Conservation (phyloP, 1,139 yeast species). For the Yarrowia galli region DNA sequence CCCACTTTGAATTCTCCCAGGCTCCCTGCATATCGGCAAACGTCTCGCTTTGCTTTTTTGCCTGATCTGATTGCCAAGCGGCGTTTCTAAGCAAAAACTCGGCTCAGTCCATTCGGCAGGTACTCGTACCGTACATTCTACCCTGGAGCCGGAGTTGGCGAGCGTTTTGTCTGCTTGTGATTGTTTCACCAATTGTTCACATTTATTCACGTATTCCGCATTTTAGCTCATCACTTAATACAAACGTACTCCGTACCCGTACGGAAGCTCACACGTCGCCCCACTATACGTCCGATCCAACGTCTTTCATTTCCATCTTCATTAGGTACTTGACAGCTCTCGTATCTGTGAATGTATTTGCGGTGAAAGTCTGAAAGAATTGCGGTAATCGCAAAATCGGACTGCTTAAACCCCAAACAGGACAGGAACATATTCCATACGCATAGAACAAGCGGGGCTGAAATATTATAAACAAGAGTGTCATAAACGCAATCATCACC, state of each 20-base stretch:
- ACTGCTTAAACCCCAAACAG: neutral
- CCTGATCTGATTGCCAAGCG: conserved; percentile 8
- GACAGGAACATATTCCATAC: neutral
- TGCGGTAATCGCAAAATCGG: neutral
- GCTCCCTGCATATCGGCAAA: conserved; percentile 18
- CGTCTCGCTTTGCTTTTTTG: neutral
- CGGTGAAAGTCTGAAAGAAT: conserved; percentile 3
- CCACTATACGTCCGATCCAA: conserved; percentile 19
- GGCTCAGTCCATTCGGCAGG: conserved; percentile 4
- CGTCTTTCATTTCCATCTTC: conserved; percentile 11
- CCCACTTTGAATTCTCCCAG: neutral
- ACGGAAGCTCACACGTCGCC: neutral
- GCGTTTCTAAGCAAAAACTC: conserved; percentile 1
- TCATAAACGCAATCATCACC: too few species aligned
- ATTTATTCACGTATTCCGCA: too few species aligned
- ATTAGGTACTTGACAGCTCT: conserved; percentile 15
- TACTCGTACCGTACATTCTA: neutral
- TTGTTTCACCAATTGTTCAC: neutral
- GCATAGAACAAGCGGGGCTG: conserved; percentile 1
- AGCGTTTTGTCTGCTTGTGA: neutral
- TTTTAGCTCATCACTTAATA: too few species aligned
- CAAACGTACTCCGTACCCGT: too few species aligned
- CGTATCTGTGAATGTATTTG: conserved; percentile 4
- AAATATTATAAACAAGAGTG: neutral
- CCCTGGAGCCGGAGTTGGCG: neutral